Base-by-base conservation (phyloP, 768 basidiomycete species). In the Hydnum rufescens region DNA sequence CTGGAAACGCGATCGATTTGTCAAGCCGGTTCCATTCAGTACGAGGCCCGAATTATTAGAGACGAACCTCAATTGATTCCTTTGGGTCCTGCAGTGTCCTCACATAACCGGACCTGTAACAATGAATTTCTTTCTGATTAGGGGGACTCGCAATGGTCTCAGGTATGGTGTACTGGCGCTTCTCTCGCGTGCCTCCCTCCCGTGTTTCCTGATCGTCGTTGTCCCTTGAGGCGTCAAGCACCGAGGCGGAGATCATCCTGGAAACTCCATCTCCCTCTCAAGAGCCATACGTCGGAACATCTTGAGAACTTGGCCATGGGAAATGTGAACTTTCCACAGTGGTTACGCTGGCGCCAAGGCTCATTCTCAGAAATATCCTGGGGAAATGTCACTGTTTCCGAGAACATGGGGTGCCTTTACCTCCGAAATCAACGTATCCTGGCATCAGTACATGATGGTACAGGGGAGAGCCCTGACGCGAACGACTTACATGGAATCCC, bases 311-410 rank as follows among this genome's bases (percentile, higher is more conserved):
- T 64, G 95, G 92, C 1, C 68, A 80, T n/a, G 95, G 95, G 32
- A 96, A 95, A 70, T 97, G 96, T 65, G 95, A 96, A 62, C 68
- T 97, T 31, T 82, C 82, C 26, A 97, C 96, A 67, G 81, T 96
- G 58, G 79, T 99, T 57, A 92, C 85, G 0, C 67, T 97, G 32
- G 72, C 84, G 4, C 95, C 95, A 28, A 77, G 95, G 44, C 97
- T 90, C 69, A 67, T 97, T 57, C 65, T 97, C 58, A 84, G 80
- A 65, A 99, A 96, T 65, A 73, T 77, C 55, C 71, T 89, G 32
- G 56, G 69, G 3, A 74, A 76, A 49, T 60, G 76, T 2, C 72
- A 97, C 30, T 76, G 76, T 34, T 78, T 92, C 66, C 78, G 95
- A 46, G 89, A 96, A 64, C 80, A 90, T 59, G 83, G 85, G 31